Evolutionary conservation across 1,139 yeast genomes (phyloP).

Genomic region (Candida glucosophila): DNA sequence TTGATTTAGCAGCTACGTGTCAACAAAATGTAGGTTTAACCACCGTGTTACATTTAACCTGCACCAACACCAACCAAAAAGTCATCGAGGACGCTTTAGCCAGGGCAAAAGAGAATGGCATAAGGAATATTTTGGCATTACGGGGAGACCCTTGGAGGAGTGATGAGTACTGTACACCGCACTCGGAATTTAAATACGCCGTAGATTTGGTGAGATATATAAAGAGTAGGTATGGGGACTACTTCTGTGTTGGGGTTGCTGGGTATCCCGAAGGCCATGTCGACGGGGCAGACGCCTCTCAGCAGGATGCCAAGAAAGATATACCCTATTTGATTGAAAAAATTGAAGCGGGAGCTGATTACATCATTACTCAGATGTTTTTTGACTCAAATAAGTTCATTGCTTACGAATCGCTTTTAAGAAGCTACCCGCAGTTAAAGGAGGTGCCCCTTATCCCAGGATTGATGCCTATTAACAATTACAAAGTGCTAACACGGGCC

Average conservation of each 20-base stretch:
- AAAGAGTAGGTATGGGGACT: slow-evolving; percentile 56
- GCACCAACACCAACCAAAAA: slow-evolving; percentile 79
- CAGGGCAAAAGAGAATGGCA: slow-evolving; percentile 67
- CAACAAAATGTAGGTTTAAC: slow-evolving; percentile 71
- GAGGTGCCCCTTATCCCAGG: slow-evolving; percentile 75
- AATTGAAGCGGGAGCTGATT: slow-evolving; percentile 88
- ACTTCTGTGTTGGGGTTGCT: slow-evolving; percentile 84
- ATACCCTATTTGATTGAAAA: slow-evolving; percentile 72
- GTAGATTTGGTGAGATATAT: slow-evolving; percentile 80
- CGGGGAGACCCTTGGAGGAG: slow-evolving; percentile 88
- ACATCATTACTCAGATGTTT: slow-evolving; percentile 86
- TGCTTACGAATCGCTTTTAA: slow-evolving; percentile 26
- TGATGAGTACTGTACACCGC: slow-evolving; percentile 55
- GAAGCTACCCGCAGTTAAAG: slow-evolving; percentile 25
- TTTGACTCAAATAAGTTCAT: slow-evolving; percentile 45
- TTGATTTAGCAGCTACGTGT: slow-evolving; percentile 74
- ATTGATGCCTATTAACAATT: slow-evolving; percentile 92
- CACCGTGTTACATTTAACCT: slow-evolving; percentile 88
- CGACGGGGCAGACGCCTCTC: slow-evolving; percentile 64
- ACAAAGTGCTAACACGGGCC: slow-evolving; percentile 76
- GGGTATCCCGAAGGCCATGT: slow-evolving; percentile 97
- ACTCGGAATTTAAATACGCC: slow-evolving; percentile 60
- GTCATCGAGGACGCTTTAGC: slow-evolving; percentile 73
- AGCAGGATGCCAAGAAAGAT: slow-evolving; percentile 45
- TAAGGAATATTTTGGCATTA: slow-evolving; percentile 79